Conservation (phyloP, 164 flowering plant genomes). For the Tinospora cordifolia region DNA sequence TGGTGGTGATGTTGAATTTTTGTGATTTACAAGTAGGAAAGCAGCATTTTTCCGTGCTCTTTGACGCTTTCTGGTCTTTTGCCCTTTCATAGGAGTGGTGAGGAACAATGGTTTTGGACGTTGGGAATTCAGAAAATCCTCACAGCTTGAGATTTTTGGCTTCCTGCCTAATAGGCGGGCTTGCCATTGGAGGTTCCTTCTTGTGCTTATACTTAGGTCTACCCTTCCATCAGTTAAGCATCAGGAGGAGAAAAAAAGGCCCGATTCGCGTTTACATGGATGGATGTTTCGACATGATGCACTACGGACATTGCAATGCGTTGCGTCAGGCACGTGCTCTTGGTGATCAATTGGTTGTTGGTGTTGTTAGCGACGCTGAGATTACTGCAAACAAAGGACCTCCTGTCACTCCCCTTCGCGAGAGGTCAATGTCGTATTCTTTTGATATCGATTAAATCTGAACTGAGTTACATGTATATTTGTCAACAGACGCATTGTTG, state of each 20-base stretch:
- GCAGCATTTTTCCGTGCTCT: too few species aligned
- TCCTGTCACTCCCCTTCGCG: conserved; percentile 84
- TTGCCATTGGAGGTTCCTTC: conserved; percentile 40
- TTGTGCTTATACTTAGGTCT: conserved; percentile 28
- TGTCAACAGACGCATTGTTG: too few species aligned
- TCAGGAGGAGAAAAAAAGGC: conserved; percentile 32
- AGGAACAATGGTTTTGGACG: conserved; percentile 29
- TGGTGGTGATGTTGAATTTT: too few species aligned
- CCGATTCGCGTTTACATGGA: conserved; percentile 95
- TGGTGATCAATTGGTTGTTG: conserved; percentile 86
- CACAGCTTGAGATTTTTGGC: conserved; percentile 27
- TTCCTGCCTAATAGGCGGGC: conserved; percentile 47
- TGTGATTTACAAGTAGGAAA: too few species aligned
- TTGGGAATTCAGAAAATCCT: conserved; percentile 13
- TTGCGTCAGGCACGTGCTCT: conserved; percentile 93
- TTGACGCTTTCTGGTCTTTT: too few species aligned
- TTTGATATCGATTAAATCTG: neutral
- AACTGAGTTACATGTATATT: too few species aligned
- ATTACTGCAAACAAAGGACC: conserved; percentile 91
- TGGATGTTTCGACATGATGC: conserved; percentile 98
- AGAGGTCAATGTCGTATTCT: conserved; percentile 38
- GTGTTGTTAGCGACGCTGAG: conserved; percentile 92
- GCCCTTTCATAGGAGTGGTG: neutral
- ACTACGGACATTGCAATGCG: conserved; percentile 95
- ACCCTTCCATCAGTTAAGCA: conserved; percentile 10